Evolutionary conservation across 441 rosid genomes (phyloP).

Genomic region (Biscutella auriculata): DNA sequence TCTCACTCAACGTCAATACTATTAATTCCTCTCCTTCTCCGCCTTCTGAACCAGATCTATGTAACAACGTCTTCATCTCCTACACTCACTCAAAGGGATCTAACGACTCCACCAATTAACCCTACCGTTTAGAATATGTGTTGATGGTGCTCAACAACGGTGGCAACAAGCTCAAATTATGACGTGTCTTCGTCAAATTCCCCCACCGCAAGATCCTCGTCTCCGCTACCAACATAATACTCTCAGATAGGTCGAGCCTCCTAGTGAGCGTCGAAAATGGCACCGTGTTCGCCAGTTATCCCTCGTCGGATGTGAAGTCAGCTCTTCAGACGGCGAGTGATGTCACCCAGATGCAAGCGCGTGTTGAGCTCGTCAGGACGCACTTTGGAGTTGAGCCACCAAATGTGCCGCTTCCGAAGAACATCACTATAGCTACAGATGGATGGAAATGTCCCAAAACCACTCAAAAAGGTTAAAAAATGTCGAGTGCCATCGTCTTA

Average conservation of each 20-base stretch:
- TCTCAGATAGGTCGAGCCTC: constrained; percentile 53
- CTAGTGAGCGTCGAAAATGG: constrained; percentile 68
- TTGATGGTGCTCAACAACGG: constrained; percentile 65
- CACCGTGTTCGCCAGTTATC: constrained; percentile 63
- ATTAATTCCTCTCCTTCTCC: constrained; percentile 19
- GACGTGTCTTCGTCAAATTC: constrained; percentile 72
- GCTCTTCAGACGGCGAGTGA: constrained; percentile 92
- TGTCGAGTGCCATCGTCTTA: neutral
- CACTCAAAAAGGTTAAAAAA: constrained; percentile 38
- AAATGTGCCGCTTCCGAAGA: constrained; percentile 51
- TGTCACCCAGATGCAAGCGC: constrained; percentile 59
- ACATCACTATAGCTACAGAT: constrained; percentile 56
- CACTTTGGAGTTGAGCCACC: constrained; percentile 73
- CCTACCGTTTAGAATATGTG: constrained; percentile 73
- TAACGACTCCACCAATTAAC: constrained; percentile 38
- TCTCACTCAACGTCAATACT: constrained; percentile 30
- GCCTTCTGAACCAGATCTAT: constrained; percentile 39
- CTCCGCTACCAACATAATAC: constrained; percentile 57
- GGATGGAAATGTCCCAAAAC: constrained; percentile 56
- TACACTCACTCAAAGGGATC: constrained; percentile 42
- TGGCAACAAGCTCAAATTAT: constrained; percentile 50
- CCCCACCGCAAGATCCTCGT: constrained; percentile 57
- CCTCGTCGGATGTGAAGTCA: constrained; percentile 66
- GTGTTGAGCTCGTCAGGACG: constrained; percentile 69
- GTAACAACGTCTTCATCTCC: constrained; percentile 64